Percentiles rank a stretch among this genome's conserved stretches.
These are phyloP conservation scores for Candida ovalis DNA, from an alignment of 805 yeast genomes.

Conservation along the genomic window DNA sequence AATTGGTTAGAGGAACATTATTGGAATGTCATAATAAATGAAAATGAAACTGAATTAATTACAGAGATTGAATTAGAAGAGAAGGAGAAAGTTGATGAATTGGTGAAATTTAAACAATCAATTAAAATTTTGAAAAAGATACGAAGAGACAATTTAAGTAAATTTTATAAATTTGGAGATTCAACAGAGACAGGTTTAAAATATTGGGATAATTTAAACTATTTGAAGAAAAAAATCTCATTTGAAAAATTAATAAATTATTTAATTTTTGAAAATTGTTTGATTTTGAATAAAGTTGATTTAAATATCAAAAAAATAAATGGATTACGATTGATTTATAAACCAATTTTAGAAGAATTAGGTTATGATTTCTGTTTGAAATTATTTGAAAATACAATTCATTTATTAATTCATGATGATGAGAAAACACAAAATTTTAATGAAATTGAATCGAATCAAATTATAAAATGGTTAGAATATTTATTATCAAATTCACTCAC, in stretches of 20 bases:
- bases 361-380: conserved; percentile 14
- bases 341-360: conserved; percentile 23
- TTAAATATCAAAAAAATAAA: conserved; percentile 24
- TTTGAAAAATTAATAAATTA: conserved; percentile 22
- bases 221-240: conserved; percentile 15
- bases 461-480: conserved; percentile 25
- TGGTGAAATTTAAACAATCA: conserved; percentile 27
- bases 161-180: conserved; percentile 40
- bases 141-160: conserved; percentile 41
- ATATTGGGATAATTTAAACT: conserved; percentile 38
- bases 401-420: conserved; percentile 5
- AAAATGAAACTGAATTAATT: conserved; percentile 12
- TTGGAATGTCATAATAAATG: conserved; percentile 50
- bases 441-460: conserved; percentile 12
- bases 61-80: conserved; percentile 13
- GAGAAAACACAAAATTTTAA: background rate
- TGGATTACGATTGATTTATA: conserved; percentile 30
- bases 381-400: conserved; percentile 16
- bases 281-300: conserved; percentile 23
- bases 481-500: conserved; percentile 14
- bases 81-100: background rate
- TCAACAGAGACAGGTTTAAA: conserved; percentile 37
- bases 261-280: conserved; percentile 30
- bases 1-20: conserved; percentile 71
- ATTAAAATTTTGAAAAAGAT: conserved; percentile 48